Base-by-base conservation (phyloP, 805 yeast species). In the Saccharomycopsis sp. region DNA sequence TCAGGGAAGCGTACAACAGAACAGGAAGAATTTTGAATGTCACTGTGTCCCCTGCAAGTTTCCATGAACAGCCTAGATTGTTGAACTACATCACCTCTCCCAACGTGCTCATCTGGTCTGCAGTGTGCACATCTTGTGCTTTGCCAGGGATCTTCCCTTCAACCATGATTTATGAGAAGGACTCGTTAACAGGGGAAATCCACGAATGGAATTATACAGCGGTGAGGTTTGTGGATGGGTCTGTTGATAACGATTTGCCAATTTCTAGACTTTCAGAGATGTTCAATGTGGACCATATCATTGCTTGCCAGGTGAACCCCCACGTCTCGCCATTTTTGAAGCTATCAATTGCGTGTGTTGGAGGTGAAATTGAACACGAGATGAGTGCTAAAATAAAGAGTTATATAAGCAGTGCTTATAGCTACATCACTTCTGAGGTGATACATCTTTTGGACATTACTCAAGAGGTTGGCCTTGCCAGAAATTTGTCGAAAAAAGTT, bases 291-390 rank as follows among this genome's bases (percentile, higher is more conserved):
- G 95, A 92, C 57, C 96, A 92, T 58, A 88, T 92, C 48, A 87
- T 92, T 51, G 98, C 96, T 0, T 89, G 95, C 34, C 99, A 92
- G 58, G 98, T 92, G 1, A 92, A 92, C 55, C 94, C 96, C 0
- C 98, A 92, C 57, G 94, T 92, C 12, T 84, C 83, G 2, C 98
- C 98, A 0, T 71, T 89, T 38, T 65, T 92, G 51, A 77, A 77
- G 50, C 46, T 77, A 39, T 76, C 87, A 0, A 68, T 78, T 3
- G 73, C 78, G 16, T 73, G 76, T 55, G 77, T 76, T 16, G 87
- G 86, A 9, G 84, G 84, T 5, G 79, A 73, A 48, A 61, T 76
- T 32, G 84, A 80, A 51, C 71, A 73, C 45, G 80, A 75, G 46
- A 61, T 71, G 30, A 71, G 73, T 45, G 73, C 77, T 16, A 65